Evolutionary conservation across 2,329 filamentous ascomycete genomes (phyloP).

Genomic region (Juglanconis juglandina): DNA sequence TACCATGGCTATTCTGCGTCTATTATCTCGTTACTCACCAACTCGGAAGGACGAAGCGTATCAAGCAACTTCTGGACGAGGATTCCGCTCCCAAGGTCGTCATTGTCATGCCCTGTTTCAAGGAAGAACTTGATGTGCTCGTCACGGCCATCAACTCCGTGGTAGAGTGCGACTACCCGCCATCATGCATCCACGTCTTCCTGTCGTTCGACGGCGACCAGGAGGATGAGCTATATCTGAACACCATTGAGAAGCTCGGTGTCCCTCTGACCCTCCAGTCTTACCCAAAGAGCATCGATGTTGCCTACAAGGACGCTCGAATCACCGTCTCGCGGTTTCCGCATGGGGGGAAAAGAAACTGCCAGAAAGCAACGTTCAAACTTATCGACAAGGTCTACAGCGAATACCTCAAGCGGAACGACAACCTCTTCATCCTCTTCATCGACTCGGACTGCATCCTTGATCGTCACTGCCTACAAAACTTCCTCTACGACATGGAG

Average conservation of each 20-base stretch:
- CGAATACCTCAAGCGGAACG: conserved; percentile 79
- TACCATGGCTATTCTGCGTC: conserved; percentile 91
- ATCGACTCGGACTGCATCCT: conserved; percentile 97
- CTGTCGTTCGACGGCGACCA: conserved; percentile 90
- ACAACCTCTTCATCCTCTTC: conserved; percentile 92
- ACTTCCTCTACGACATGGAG: conserved; percentile 99
- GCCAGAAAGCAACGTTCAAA: conserved; percentile 88
- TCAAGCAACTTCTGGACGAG: conserved; percentile 82
- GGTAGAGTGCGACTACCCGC: conserved; percentile 89
- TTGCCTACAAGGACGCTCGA: conserved; percentile 75
- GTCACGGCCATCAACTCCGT: conserved; percentile 86
- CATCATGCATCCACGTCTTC: conserved; percentile 90
- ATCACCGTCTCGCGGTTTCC: conserved; percentile 90
- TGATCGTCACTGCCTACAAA: conserved; percentile 86
- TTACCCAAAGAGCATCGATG: conserved; percentile 88
- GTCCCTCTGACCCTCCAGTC: conserved; percentile 72
- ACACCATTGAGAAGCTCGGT: conserved; percentile 79
- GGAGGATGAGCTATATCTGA: conserved; percentile 84
- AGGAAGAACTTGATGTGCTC: conserved; percentile 80
- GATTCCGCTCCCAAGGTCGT: conserved; percentile 87
- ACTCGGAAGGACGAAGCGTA: conserved; percentile 74
- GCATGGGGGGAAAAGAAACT: conserved; percentile 90
- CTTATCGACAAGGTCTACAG: conserved; percentile 91
- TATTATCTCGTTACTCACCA: conserved; percentile 88
- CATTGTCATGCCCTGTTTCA: conserved; percentile 95